phyloP scores from a whole-genome alignment of 306 rosid genomes.

The Fragaria vesca region DNA sequence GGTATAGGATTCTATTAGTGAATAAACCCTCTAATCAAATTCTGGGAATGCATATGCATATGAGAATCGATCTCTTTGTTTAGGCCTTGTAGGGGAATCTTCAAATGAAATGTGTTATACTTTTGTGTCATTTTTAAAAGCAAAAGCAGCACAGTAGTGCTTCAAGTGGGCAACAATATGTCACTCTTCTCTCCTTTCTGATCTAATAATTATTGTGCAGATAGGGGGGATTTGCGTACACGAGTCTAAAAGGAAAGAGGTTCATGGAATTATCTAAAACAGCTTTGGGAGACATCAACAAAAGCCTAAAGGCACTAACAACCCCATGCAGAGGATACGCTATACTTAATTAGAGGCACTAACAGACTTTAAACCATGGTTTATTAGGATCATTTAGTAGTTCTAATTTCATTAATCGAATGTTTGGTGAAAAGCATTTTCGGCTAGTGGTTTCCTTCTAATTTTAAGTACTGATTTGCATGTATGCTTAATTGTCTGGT shows the following conservation, averaged over 20 bases:
- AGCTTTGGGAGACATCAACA: neutral
- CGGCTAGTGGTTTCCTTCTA: neutral
- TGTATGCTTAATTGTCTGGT: neutral
- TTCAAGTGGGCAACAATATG: conserved; percentile 14
- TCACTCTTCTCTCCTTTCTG: neutral
- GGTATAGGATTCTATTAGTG: conserved; percentile 4
- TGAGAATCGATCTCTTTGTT: neutral
- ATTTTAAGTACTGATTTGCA: neutral
- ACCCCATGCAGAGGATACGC: conserved; percentile 11
- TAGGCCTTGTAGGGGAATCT: neutral
- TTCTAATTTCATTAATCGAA: neutral
- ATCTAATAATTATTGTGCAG: conserved; percentile 3
- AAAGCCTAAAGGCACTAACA: neutral
- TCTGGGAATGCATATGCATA: neutral
- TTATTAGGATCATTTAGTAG: neutral
- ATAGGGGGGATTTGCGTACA: conserved; percentile 12
- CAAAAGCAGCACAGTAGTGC: neutral
- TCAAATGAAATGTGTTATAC: neutral
- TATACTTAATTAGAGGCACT: conserved; percentile 17
- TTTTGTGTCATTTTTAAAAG: conserved; percentile 12
- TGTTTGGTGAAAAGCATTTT: neutral
- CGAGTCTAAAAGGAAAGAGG: neutral
- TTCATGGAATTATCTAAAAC: neutral
- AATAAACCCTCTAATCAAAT: conserved; percentile 8
- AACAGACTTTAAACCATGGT: neutral